phyloP scores from a whole-genome alignment of 768 basidiomycete genomes.

The Leccinum ochraceum region DNA sequence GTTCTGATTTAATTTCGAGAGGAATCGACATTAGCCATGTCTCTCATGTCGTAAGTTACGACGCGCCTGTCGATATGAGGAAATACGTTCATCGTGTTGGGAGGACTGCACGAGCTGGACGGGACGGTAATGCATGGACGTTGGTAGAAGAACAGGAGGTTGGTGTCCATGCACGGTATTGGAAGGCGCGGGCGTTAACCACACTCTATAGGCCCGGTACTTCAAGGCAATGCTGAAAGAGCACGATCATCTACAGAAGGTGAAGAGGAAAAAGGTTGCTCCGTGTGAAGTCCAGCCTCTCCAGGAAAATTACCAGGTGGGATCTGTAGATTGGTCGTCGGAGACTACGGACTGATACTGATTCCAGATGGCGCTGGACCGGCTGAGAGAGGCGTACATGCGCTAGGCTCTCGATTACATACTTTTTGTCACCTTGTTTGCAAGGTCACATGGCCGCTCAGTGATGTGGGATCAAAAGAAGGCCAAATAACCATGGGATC shows the following conservation, averaged over 20 bases:
- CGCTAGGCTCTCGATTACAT: slow-evolving; percentile 14
- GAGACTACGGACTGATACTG: slow-evolving; percentile 1
- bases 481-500: no score
- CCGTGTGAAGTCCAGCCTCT: slow-evolving; percentile 62
- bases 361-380: slow-evolving; percentile 30
- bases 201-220: slow-evolving; percentile 65
- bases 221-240: slow-evolving; percentile 83
- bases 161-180: slow-evolving; percentile 10
- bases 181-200: slow-evolving; percentile 1
- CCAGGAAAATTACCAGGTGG: slow-evolving; percentile 66
- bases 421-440: neutral
- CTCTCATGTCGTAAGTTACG: slow-evolving; percentile 92
- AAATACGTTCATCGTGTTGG: slow-evolving; percentile 99
- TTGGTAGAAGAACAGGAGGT: slow-evolving; percentile 95
- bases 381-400: slow-evolving; percentile 29
- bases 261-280: slow-evolving; percentile 67
- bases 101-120: slow-evolving; percentile 91
- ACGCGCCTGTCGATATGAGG: slow-evolving; percentile 94
- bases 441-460: no score
- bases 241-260: slow-evolving; percentile 65
- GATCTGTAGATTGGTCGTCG: slow-evolving; percentile 10
- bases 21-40: slow-evolving; percentile 95
- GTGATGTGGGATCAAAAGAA: no score
- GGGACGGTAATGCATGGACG: slow-evolving; percentile 88
- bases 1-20: slow-evolving; percentile 93